Base-by-base conservation (phyloP, 495 filamentous ascomycete species). In the Hypoxylon lienhwacheense region DNA sequence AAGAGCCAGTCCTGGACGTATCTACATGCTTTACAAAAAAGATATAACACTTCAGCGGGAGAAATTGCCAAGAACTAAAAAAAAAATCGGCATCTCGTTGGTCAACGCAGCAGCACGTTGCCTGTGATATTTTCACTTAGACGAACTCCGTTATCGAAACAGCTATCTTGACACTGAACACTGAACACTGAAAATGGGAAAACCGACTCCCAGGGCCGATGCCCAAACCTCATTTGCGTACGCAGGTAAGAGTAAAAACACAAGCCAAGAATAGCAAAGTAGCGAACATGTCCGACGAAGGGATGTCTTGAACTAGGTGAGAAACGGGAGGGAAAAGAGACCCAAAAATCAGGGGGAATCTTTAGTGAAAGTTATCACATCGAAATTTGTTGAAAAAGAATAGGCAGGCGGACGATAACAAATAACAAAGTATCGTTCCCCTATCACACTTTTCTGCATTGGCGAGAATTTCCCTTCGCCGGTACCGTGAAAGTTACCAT, bases 61-160 rank as follows among this genome's bases (percentile, higher is more conserved):
- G n/a, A n/a, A n/a, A n/a, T n/a, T n/a, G n/a, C 2, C 12, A 15
- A 29, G 1, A 77, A 46, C 12, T 47, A 51, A 52, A 35, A 42
- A 20, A 45, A 32, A 26, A 40, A 12, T n/a, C 5, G 41, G 21
- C 17, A 15, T n/a, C 25, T 10, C 7, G 10, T 39, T 35, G n/a
- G 35, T 20, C 12, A 39, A 28, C 34, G 41, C 28, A 26, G n/a
- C 7, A 36, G 12, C 25, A 39, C 8, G 26, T n/a, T n/a, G 16
- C 31, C 4, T 46, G 7, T 22, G 34, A 47, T 50, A 35, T 36
- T 42, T 42, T 33, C 12, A 26, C 7, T n/a, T n/a, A n/a, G 46
- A 31, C 28, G 11, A 25, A 50, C 32, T 33, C 37, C 31, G 17
- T 40, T 43, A 37, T 44, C 14, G 39, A 44, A 15, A 36, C 37